Percentiles rank a stretch among this genome's conserved stretches.
Evolutionary conservation across 768 basidiomycete species (phyloP).

Genomic region (Asterophora parasitica): DNA sequence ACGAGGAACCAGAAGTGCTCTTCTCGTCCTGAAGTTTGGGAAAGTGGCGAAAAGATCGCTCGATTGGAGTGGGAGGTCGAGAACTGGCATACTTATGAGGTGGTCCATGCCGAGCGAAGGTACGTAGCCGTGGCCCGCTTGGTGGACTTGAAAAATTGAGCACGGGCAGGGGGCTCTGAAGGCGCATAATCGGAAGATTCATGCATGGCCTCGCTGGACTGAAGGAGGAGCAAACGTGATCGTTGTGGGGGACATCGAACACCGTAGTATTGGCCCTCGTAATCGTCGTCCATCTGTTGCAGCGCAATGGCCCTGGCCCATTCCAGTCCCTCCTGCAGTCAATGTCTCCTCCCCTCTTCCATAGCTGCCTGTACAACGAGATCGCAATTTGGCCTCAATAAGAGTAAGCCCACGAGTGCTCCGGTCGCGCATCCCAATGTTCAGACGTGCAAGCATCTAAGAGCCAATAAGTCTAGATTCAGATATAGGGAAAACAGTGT

Average conservation of each 20-base stretch:
- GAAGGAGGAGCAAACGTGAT: constrained; percentile 10
- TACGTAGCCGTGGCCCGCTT: constrained; percentile 63
- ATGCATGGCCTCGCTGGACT: constrained; percentile 13
- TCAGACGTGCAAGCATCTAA: too few relatives aligned
- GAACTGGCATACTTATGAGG: constrained; percentile 59
- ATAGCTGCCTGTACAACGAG: constrained; percentile 49
- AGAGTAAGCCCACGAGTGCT: too few relatives aligned
- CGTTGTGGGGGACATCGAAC: too few relatives aligned
- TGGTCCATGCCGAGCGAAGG: constrained; percentile 48
- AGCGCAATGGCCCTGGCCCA: constrained; percentile 55
- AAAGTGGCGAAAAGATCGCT: constrained; percentile 32
- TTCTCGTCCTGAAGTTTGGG: constrained; percentile 26
- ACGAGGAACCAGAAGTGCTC: constrained; percentile 29
- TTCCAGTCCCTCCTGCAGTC: constrained; percentile 49
- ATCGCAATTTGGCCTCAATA: constrained; percentile 54
- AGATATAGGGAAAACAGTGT: too few relatives aligned
- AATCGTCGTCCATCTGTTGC: constrained; percentile 25
- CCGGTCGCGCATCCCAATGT: too few relatives aligned
- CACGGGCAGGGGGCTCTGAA: constrained; percentile 10
- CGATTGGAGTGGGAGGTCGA: constrained; percentile 36
- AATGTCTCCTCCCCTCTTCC: constrained; percentile 56
- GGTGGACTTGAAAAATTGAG: constrained; percentile 40
- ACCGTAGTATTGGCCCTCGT: constrained; percentile 22
- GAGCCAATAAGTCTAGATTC: too few relatives aligned
- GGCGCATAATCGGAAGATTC: constrained; percentile 9